Conservation (phyloP, 495 filamentous ascomycete species). For the Lophiotrema nucula region DNA sequence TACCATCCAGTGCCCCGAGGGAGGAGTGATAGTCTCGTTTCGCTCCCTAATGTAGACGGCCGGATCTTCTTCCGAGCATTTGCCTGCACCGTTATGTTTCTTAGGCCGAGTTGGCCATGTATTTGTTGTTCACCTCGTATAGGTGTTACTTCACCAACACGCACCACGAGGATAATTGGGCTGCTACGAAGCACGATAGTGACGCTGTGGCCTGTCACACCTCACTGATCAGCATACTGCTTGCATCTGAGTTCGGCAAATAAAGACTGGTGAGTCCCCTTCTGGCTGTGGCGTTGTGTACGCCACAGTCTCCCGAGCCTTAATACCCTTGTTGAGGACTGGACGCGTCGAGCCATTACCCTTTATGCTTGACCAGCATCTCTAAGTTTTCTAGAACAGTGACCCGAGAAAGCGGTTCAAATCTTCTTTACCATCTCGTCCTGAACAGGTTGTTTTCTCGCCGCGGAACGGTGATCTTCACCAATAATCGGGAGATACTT, state of each 20-base stretch:
- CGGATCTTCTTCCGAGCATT: conserved; percentile 27
- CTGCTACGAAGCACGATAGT: conserved; percentile 11
- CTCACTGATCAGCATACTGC: conserved; percentile 14
- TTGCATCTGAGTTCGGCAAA: conserved; percentile 20
- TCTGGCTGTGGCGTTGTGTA: conserved; percentile 23
- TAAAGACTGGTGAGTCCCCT: conserved; percentile 14
- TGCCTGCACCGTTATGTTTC: conserved; percentile 5
- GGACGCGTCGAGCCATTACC: not conserved
- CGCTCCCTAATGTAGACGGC: conserved; percentile 12
- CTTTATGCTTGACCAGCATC: not conserved
- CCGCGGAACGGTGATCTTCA: not conserved
- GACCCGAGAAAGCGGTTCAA: not conserved
- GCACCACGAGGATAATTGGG: conserved; percentile 31
- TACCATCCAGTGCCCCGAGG: not conserved
- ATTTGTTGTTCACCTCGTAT: not conserved
- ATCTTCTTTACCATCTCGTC: no score
- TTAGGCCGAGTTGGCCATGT: not conserved
- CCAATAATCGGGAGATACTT: not conserved
- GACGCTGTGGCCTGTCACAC: conserved; percentile 15
- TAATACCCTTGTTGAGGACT: not conserved
- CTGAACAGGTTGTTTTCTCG: no score
- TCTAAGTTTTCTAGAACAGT: conserved; percentile 3
- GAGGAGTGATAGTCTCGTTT: conserved; percentile 1
- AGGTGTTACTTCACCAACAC: conserved; percentile 10
- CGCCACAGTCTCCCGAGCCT: conserved; percentile 25